Base-by-base conservation (phyloP, 768 basidiomycete species). In the Mycena pura region DNA sequence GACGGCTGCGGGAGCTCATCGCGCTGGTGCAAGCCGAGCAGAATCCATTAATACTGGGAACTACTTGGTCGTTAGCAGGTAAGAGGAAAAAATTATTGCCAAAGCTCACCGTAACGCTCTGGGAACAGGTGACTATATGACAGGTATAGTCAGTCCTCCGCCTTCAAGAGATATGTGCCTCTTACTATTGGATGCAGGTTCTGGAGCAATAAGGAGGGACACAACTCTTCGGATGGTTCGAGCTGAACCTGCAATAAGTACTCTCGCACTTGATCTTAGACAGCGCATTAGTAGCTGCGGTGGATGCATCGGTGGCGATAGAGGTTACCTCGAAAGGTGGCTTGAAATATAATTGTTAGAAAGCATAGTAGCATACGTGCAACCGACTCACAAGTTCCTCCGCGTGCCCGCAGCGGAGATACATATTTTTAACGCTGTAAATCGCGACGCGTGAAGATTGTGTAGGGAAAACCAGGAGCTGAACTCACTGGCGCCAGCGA, bases 161-260 rank as follows among this genome's bases (percentile, higher is more conserved):
- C n/a, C 17, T 46, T 52, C 45, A 34, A 19, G 41, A 34, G 15
- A 2, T 72, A n/a, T n/a, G n/a, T n/a, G n/a, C n/a, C n/a, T n/a
- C 77, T 61, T 68, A 86, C 84, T 82, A 84, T 68, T 85, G 84
- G 69, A 74, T 78, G 53, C 82, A 84, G 3, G 71, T 75, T 50
- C 70, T 68, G n/a, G 57, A 78, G 74, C 86, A 88, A 2, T 28
- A 28, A 0, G 82, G 82, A 7, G 71, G 77, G 0, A 58, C 69
- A 52, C 85, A 86, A 32, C 68, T 70, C 1, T 57, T 57, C 0
- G 83, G 82, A 62, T 87, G 86, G 52, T 72, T 75, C 0, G 84
- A 78, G 49, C 86, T 87, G 67, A 87, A 86, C 57, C 75, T 84
- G 73, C 87, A 88, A 40, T 73, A 74, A 28, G 64, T 62, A 54